Conservation (phyloP, 1,284 basidiomycete genomes). For the Cutaneotrichosporon cavernicola region DNA sequence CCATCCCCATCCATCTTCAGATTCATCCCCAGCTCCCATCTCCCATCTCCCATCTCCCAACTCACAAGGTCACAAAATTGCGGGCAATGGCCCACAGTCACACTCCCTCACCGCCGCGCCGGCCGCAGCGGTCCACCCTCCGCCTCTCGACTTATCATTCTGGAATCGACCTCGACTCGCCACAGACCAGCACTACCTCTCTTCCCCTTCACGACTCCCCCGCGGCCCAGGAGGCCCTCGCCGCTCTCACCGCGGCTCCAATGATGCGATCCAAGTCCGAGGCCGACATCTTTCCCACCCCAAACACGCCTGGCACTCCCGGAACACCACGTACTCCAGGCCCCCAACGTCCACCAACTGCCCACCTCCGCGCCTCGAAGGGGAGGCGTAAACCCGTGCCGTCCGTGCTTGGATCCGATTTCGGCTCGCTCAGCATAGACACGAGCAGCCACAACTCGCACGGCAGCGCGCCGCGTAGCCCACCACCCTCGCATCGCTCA, state of each 20-base stretch:
- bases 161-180: not conserved
- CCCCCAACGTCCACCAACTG: constrained; percentile 5
- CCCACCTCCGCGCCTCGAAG: constrained; percentile 3
- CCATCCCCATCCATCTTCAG: not conserved
- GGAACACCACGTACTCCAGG: not conserved
- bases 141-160: not conserved
- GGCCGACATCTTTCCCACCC: not conserved
- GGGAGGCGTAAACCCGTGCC: constrained; percentile 21
- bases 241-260: not conserved
- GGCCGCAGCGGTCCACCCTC: constrained; percentile 7
- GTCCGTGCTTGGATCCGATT: not conserved
- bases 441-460: not conserved
- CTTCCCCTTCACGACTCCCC: not conserved
- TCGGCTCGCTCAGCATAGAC: constrained; percentile 3
- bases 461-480: not conserved
- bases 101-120: constrained; percentile 7
- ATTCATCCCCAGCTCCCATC: not conserved
- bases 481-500: not conserved
- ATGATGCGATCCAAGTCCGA: constrained; percentile 1
- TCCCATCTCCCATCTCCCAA: not conserved
- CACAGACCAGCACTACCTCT: not conserved
- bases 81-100: not conserved
- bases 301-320: not conserved
- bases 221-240: not conserved
- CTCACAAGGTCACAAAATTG: not conserved